Evolutionary conservation across 345 rosid species (phyloP), one percentile per base, ranked within the genome.

Genomic region (Citrus medica): DNA sequence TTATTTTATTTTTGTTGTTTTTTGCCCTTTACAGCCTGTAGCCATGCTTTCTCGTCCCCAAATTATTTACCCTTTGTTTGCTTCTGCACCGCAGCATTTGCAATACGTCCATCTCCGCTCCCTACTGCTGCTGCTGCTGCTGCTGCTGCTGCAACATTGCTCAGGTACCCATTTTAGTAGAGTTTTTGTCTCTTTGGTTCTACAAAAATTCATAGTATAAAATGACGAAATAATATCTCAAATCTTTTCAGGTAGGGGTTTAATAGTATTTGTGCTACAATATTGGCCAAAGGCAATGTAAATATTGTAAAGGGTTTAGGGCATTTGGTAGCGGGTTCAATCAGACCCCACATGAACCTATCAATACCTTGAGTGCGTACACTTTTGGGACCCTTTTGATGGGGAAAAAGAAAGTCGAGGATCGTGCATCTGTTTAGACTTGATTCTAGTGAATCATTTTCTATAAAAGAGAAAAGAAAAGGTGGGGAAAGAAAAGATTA

Each of bases 11-110:
- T 55, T 9, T 79, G 59, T 65, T 71, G 69, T 83, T 32, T 21
- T 19, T 58, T 17, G 6, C 7, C 32, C 83, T 79, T 77, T 69
- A 80, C 82, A 78, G 87, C 79, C 86, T 86, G 85, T 74, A 66
- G 58, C 35, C 40, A 8, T 65, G 46, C 64, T 53, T 77, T 61
- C 69, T 76, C 46, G 38, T 46, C 80, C 60, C 51, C 48, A 76
- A 4, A 5, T 32, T 12, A 32, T 13, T 64, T n/a, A 53, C 53
- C n/a, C 78, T 67, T 28, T 72, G 64, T 60, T 51, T 40, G 17
- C n/a, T 5, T 74, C 67, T 16, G 73, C 60, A 66, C 61, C 5
- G 64, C 66, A 48, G 16, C 71, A 40, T 5, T 24, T 28, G 56
- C 56, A 40, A 37, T 21, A 5, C 0, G 27, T 1, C 33, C 12